Base-by-base conservation (phyloP, 2,329 filamentous ascomycete genomes). In the Orbilia javanica region DNA sequence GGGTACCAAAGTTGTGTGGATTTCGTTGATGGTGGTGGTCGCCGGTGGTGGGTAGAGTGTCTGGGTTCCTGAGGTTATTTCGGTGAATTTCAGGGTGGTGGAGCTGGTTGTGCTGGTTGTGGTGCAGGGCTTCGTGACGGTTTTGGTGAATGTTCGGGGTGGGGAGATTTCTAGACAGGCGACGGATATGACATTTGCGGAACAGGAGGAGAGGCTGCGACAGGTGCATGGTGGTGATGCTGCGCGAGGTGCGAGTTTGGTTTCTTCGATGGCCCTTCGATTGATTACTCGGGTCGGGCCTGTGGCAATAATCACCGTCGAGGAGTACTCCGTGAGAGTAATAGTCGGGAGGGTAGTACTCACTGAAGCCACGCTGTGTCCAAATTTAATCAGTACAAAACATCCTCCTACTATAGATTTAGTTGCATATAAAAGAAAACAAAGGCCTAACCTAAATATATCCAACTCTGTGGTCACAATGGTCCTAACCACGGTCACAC, bases 241-340 rank as follows among this genome's bases (percentile, higher is more conserved):
- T 13, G n/a, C 27, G 4, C 27, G 39, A 13, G 27, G n/a, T 18
- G 25, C 46, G 25, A 60, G 22, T 44, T 44, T 22, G 29, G 52
- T 57, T 39, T 57, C 52, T 36, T 57, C 31, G 11, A 27, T 34
- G 1, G 55, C 20, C 20, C 65, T 36, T 34, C 25, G 34, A 15
- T 34, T 52, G 25, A 69, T 69, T 44, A 69, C 50, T 46, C 52
- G 34, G 10, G 65, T 60, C 22, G 65, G 25, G 18, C 65, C 65
- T 0, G 39, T 64, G 1, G 15, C 60, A 34, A 64, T 46, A 34
- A 64, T 27, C n/a, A 64, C 60, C 2, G 60, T 64, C 20, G 60
- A 64, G 15, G 60, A 46, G 15, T 64, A 64, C 25, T 64, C 39
- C 0, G 60, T 64, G 8, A 31, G 8, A 10, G 39, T 64, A 25